Evolutionary conservation across 805 yeast species (phyloP).

Genomic region (Ascoidea asiatica): DNA sequence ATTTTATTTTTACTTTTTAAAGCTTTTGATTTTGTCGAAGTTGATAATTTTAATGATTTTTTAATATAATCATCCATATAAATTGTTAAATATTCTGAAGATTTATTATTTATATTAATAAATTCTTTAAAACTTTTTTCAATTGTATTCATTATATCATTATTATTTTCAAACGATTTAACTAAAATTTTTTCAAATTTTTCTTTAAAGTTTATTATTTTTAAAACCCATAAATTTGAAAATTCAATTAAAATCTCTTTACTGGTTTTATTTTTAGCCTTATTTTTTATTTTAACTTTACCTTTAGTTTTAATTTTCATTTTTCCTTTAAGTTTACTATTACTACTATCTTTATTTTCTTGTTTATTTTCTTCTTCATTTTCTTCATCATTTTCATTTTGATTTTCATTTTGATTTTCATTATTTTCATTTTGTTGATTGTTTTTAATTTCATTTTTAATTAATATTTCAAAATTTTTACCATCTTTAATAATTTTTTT

Average conservation of each 20-base stretch:
- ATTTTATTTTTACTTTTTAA: no score
- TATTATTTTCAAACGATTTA: slow-evolving; percentile 34
- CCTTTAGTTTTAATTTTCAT: slow-evolving; percentile 10
- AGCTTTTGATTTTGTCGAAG: neutral
- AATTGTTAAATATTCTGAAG: slow-evolving; percentile 42
- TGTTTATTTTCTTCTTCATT: slow-evolving; percentile 10
- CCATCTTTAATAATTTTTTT: slow-evolving; percentile 37
- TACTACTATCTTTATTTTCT: slow-evolving; percentile 10
- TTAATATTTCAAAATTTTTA: slow-evolving; percentile 16
- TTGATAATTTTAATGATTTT: slow-evolving; percentile 18
- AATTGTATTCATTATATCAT: slow-evolving; percentile 35
- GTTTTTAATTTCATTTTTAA: slow-evolving; percentile 16
- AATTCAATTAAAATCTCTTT: slow-evolving; percentile 29
- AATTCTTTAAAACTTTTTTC: slow-evolving; percentile 50
- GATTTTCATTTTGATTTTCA: slow-evolving; percentile 11
- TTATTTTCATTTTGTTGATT: slow-evolving; percentile 2
- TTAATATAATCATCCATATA: slow-evolving; percentile 46
- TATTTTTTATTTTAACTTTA: slow-evolving; percentile 10
- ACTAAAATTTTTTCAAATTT: slow-evolving; percentile 36
- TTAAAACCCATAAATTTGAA: slow-evolving; percentile 59
- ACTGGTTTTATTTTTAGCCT: slow-evolving; percentile 8
- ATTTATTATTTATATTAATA: slow-evolving; percentile 34
- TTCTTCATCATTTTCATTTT: slow-evolving; percentile 11
- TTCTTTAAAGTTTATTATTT: slow-evolving; percentile 35
- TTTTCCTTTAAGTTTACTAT: slow-evolving; percentile 9